Conservation (phyloP, 108 stramenopile species). For the Ochromonas danica region DNA sequence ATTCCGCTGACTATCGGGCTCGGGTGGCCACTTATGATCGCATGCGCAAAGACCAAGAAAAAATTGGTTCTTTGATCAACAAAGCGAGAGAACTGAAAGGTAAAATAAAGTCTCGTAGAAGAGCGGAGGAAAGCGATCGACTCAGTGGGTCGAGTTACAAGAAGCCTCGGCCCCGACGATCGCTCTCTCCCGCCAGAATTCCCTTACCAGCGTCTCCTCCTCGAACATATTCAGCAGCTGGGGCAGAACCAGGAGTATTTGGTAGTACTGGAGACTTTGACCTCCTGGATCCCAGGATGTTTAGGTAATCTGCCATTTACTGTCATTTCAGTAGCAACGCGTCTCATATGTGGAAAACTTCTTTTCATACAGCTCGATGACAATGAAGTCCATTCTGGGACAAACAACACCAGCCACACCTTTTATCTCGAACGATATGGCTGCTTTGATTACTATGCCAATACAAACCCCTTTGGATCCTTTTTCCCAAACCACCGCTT, state of each 20-base stretch:
- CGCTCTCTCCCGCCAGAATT: neutral
- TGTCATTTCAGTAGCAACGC: too few species aligned
- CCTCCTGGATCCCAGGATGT: neutral
- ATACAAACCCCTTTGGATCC: too few species aligned
- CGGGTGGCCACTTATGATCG: neutral
- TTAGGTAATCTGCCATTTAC: too few species aligned
- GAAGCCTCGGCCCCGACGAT: neutral
- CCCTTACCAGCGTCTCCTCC: neutral
- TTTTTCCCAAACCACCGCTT: too few species aligned
- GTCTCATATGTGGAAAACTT: too few species aligned
- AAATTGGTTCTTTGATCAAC: neutral
- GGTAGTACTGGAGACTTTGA: neutral
- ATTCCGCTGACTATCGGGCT: neutral
- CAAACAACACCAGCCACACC: too few species aligned
- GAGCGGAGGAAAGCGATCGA: neutral
- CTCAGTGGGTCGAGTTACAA: neutral
- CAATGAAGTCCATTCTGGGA: too few species aligned
- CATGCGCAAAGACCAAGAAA: constrained; percentile 1
- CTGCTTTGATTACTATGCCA: too few species aligned
- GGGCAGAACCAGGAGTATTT: too few species aligned
- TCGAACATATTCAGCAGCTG: neutral
- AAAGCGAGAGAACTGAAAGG: neutral
- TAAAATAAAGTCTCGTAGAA: neutral
- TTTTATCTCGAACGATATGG: too few species aligned
- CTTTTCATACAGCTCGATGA: too few species aligned